A percentile compares a stretch with the other conserved stretches of the same genome.
phyloP scores from a whole-genome alignment of 306 rosid species.

The Dryas alaskensis region DNA sequence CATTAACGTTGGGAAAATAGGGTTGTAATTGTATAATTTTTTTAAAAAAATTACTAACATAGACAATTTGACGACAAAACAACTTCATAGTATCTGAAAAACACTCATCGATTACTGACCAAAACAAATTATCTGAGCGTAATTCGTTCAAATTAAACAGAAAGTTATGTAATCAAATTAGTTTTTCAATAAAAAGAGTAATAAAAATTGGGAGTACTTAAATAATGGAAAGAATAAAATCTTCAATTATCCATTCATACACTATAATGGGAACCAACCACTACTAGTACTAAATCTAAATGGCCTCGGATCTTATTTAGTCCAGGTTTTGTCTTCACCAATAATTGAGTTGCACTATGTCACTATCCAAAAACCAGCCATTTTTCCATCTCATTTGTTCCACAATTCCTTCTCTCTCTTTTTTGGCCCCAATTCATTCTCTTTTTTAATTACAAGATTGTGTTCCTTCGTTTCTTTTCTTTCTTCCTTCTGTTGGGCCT shows the following conservation, averaged over 20 bases:
- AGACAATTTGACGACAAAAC: too few species aligned
- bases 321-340: conserved; percentile 13
- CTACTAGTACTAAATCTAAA: background rate
- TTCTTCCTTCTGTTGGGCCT: too few species aligned
- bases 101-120: too few species aligned
- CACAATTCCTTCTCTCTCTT: background rate
- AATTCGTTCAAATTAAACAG: too few species aligned
- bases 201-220: conserved; percentile 24
- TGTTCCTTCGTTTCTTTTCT: too few species aligned
- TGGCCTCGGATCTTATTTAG: background rate
- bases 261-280: conserved; percentile 28
- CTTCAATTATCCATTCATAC: conserved; percentile 23
- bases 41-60: too few species aligned
- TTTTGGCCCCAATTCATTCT: conserved; percentile 1
- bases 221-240: conserved; percentile 13
- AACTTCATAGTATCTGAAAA: too few species aligned
- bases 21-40: too few species aligned
- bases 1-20: too few species aligned
- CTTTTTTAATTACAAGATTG: too few species aligned
- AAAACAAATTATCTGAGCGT: too few species aligned
- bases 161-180: too few species aligned
- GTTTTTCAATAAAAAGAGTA: conserved; percentile 20
- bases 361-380: background rate
- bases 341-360: background rate
- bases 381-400: background rate